Conservation (phyloP, 805 yeast species). For the Saccharomycopsis olivae region DNA sequence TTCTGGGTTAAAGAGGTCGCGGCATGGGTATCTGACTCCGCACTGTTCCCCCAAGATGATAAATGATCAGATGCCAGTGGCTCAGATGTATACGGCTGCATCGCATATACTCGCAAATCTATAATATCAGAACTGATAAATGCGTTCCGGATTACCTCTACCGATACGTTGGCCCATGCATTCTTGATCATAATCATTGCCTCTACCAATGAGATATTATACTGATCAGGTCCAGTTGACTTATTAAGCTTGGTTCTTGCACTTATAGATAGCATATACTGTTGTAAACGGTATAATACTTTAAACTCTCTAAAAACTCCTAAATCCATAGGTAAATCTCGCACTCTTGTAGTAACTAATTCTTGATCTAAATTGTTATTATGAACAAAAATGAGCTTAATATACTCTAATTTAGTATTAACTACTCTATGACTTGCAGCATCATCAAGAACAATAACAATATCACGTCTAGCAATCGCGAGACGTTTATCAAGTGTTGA, state of each 20-base stretch:
- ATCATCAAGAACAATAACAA: conserved; percentile 48
- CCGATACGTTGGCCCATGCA: conserved; percentile 40
- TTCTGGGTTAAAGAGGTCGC: conserved; percentile 12
- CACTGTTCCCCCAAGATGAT: background rate
- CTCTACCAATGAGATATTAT: conserved; percentile 40
- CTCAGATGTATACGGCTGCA: conserved; percentile 4
- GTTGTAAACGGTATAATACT: conserved; percentile 45
- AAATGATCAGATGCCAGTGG: background rate
- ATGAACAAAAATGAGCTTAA: conserved; percentile 15
- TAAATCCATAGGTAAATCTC: conserved; percentile 51
- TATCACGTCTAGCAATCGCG: conserved; percentile 36
- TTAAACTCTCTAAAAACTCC: conserved; percentile 56
- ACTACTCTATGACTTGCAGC: conserved; percentile 51
- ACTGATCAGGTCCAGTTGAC: conserved; percentile 25
- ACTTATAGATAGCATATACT: conserved; percentile 29
- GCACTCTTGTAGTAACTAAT: background rate
- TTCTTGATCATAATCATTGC: conserved; percentile 49
- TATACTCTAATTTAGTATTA: conserved; percentile 35
- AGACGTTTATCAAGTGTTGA: conserved; percentile 49
- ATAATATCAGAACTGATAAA: conserved; percentile 17
- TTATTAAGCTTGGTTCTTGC: conserved; percentile 19
- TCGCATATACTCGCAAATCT: conserved; percentile 12
- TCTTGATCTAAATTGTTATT: conserved; percentile 4
- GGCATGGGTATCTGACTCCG: background rate
- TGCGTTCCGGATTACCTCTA: conserved; percentile 25